phyloP scores from a whole-genome alignment of 2,329 filamentous ascomycete species.

The Ophiostoma sp. region DNA sequence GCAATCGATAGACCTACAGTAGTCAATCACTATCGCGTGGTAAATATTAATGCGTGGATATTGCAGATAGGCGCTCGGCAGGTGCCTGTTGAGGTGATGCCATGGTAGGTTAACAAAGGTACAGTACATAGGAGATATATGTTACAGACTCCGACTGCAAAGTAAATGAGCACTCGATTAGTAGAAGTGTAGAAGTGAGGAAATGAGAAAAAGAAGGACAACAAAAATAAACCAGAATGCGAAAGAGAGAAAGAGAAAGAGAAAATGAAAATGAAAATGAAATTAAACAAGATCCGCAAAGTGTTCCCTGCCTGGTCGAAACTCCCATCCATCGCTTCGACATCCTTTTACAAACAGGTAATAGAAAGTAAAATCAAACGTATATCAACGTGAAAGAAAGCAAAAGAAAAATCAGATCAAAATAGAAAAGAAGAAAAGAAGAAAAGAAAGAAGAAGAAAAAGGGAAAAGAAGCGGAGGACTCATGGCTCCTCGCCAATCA shows the following conservation, averaged over 20 bases:
- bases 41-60: too few relatives aligned
- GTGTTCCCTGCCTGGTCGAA: conserved; percentile 9
- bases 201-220: background rate
- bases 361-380: conserved; percentile 10
- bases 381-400: background rate
- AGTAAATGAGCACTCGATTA: background rate
- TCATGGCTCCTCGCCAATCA: conserved; percentile 24
- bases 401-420: conserved; percentile 6
- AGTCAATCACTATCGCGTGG: too few relatives aligned
- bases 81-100: background rate
- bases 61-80: too few relatives aligned
- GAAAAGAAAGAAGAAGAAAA: background rate
- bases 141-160: background rate
- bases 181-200: background rate
- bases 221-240: background rate
- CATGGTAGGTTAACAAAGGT: background rate
- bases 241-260: background rate
- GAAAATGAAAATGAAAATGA: background rate
- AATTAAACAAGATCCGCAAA: background rate
- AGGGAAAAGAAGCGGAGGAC: background rate
- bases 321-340: conserved; percentile 9
- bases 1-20: background rate
- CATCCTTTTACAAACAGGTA: conserved; percentile 1
- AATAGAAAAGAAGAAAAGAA: background rate
- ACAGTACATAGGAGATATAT: background rate